Evolutionary conservation across 1,284 basidiomycete species (phyloP), one percentile per base, ranked within the genome.

Genomic region (Agroathelia rolfsii): DNA sequence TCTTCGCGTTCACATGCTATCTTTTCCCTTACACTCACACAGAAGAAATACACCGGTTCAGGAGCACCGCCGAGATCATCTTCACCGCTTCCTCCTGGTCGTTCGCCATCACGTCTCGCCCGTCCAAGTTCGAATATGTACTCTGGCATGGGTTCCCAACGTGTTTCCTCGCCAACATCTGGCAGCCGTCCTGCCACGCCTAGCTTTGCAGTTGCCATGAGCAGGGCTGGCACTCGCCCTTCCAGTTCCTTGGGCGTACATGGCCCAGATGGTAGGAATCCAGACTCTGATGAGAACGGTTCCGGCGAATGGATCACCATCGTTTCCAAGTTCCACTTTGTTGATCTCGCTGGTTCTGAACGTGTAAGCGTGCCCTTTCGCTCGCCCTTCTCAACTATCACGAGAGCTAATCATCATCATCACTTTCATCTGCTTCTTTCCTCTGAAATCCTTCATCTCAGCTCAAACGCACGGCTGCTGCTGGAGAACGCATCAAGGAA

Each of bases 1-100:
- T 94, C 88, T 1, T 97, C 93, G 27, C 85, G 94, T 42, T 95
- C 90, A 15, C 94, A 98, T 69, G 94, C 95, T 36, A 97, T 98
- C 58, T 98, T 98, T 58, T 95, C 93, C 27, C 68, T 99, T 37
- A 96, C 88, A 5, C 66, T 99, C 31, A 86, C 76, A 1, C 94
- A 95, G 61, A 83, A 80, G 64, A 85, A 82, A 53, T 84, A 62
- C 47, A 67, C 66, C 17, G 84, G 83, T 16, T 69, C 73, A 25
- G 68, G 71, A 5, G 57, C 61, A 10, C 76, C 80, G 3, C 74
- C 77, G 22, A 72, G 82, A 30, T 83, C 82, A 2, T 67, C 78
- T 5, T 83, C 84, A 12, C 84, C 83, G 3, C 60, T 81, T 8
- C 80, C 79, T 11, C 69, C 70, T 8, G 73, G 78, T 28, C 75